Percentiles rank a stretch among this genome's conserved stretches.
phyloP scores from a whole-genome alignment of 495 filamentous ascomycete species.

The Venustampulla echinocandica region DNA sequence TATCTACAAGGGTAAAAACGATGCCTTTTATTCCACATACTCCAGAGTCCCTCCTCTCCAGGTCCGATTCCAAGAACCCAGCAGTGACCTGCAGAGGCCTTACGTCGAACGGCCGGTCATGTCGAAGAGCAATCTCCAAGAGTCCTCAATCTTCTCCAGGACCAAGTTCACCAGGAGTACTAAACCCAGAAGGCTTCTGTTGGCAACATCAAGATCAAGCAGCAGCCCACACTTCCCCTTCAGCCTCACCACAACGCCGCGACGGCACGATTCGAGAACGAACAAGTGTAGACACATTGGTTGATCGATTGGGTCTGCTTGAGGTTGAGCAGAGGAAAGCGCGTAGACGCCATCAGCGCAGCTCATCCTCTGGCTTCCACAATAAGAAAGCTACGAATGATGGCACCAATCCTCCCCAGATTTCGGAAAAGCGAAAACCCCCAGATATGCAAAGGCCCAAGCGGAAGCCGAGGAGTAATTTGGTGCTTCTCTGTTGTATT shows the following conservation, averaged over 20 bases:
- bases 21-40: slow-evolving; percentile 56
- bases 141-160: slow-evolving; percentile 29
- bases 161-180: slow-evolving; percentile 8
- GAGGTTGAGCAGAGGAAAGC: slow-evolving; percentile 18
- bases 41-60: slow-evolving; percentile 68
- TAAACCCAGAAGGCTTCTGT: slow-evolving; percentile 51
- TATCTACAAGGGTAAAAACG: no score
- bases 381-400: slow-evolving; percentile 3
- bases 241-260: slow-evolving; percentile 5
- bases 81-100: slow-evolving; percentile 81
- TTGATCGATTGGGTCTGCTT: slow-evolving; percentile 68
- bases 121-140: slow-evolving; percentile 56
- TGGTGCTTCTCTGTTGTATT: slow-evolving; percentile 19
- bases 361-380: slow-evolving; percentile 1
- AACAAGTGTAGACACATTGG: slow-evolving; percentile 74
- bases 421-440: background rate
- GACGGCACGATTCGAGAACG: slow-evolving; percentile 38
- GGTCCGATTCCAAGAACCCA: slow-evolving; percentile 77
- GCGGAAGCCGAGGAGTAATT: slow-evolving; percentile 11
- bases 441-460: slow-evolving; percentile 1
- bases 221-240: slow-evolving; percentile 27
- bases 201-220: slow-evolving; percentile 94
- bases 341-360: slow-evolving; percentile 6
- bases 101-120: slow-evolving; percentile 66
- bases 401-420: background rate